A percentile compares a stretch with the other conserved stretches of the same genome.
These are phyloP conservation scores for Cladobotryum protrusum DNA, from an alignment of 2,329 filamentous ascomycete genomes.

Conservation along the genomic window DNA sequence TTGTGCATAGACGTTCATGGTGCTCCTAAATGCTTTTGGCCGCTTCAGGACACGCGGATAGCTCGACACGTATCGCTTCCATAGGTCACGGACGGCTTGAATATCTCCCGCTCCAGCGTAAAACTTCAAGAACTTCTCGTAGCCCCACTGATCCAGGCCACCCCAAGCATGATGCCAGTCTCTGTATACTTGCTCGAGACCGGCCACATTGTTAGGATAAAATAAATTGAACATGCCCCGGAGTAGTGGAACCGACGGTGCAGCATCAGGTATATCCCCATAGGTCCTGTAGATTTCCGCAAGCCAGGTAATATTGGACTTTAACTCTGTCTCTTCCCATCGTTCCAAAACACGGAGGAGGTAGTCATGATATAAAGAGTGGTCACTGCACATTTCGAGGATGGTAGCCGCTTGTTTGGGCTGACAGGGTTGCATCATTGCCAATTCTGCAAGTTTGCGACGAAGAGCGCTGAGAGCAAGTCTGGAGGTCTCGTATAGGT, in stretches of 20 bases:
- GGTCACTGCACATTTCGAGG: conserved; percentile 34
- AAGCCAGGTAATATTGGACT: conserved; percentile 27
- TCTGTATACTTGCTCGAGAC: conserved; percentile 40
- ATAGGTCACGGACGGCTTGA: conserved; percentile 38
- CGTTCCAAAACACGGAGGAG: conserved; percentile 29
- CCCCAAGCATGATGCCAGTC: conserved; percentile 42
- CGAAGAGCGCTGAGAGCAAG: conserved; percentile 23
- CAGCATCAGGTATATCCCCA: conserved; percentile 33
- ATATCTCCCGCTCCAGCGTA: conserved; percentile 44
- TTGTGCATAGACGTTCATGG: conserved; percentile 67
- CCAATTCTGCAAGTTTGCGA: conserved; percentile 25
- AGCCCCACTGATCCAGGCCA: conserved; percentile 38
- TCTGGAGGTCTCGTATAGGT: conserved; percentile 16
- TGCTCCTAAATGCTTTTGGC: conserved; percentile 42
- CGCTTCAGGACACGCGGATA: conserved; percentile 30
- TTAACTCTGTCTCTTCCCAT: conserved; percentile 23
- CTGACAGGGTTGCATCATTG: conserved; percentile 27
- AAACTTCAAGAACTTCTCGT: conserved; percentile 42
- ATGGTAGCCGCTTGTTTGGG: conserved; percentile 31
- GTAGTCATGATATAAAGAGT: conserved; percentile 38
- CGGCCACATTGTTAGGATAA: conserved; percentile 31
- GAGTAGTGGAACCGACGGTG: conserved; percentile 34
- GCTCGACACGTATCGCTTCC: conserved; percentile 34
- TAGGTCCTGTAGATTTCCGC: conserved; percentile 41
- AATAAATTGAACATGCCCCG: conserved; percentile 40